phyloP scores from a whole-genome alignment of 805 yeast genomes.

The Candida boidinii region DNA sequence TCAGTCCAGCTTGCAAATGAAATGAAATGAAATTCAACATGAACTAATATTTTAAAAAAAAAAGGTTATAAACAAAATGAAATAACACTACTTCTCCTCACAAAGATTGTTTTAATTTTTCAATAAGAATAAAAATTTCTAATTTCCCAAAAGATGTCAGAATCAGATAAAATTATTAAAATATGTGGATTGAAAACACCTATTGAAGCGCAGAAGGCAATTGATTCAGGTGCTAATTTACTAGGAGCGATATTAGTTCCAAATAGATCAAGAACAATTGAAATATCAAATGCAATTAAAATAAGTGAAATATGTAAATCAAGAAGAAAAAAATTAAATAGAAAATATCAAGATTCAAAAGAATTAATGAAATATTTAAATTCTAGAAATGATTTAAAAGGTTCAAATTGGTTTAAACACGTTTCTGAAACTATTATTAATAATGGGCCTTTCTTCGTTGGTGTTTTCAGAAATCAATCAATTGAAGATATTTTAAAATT shows the following conservation, averaged over 20 bases:
- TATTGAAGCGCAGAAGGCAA: constrained; percentile 65
- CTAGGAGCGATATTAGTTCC: constrained; percentile 89
- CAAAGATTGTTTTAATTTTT: too few species aligned
- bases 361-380: constrained; percentile 17
- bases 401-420: constrained; percentile 26
- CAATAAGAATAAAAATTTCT: too few species aligned
- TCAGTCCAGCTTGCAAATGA: too few species aligned
- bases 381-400: constrained; percentile 9
- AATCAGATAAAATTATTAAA: constrained; percentile 49
- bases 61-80: too few species aligned
- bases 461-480: constrained; percentile 83
- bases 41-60: too few species aligned
- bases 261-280: constrained; percentile 62
- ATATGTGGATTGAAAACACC: constrained; percentile 73
- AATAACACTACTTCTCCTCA: too few species aligned
- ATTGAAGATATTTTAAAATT: constrained; percentile 46
- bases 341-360: constrained; percentile 13
- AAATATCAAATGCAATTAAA: constrained; percentile 32
- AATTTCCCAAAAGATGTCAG: too few species aligned
- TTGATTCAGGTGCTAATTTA: constrained; percentile 63
- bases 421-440: constrained; percentile 15
- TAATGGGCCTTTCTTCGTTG: constrained; percentile 68
- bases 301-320: constrained; percentile 28
- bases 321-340: constrained; percentile 14
- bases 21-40: too few species aligned